These are phyloP conservation scores for Trichoderma sp. DNA, from an alignment of 2,329 filamentous ascomycete species.

Conservation along the genomic window DNA sequence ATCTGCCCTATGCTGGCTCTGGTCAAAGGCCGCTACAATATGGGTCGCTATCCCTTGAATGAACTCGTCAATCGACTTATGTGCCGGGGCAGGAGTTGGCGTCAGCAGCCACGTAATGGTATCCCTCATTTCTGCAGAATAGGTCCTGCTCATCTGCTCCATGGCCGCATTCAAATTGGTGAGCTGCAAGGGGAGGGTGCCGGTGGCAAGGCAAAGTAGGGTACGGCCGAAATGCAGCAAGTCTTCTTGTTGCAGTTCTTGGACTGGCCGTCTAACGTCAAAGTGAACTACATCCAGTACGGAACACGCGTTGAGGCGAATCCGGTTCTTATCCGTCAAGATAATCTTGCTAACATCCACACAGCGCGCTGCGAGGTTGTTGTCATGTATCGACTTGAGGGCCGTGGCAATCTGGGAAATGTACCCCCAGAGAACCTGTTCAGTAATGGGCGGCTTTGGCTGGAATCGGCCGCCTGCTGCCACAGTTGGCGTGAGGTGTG, in stretches of 20 bases:
- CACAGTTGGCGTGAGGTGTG: conserved; percentile 57
- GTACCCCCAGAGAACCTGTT: conserved; percentile 85
- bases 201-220: conserved; percentile 77
- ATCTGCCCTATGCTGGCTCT: conserved; percentile 75
- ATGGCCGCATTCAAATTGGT: conserved; percentile 67
- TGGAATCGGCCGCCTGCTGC: conserved; percentile 45
- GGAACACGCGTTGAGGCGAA: conserved; percentile 83
- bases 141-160: conserved; percentile 73
- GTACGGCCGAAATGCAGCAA: conserved; percentile 79
- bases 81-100: conserved; percentile 51
- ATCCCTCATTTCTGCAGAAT: conserved; percentile 74
- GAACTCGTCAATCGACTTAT: conserved; percentile 77
- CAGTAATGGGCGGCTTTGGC: conserved; percentile 53
- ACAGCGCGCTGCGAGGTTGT: conserved; percentile 78
- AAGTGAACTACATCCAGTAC: conserved; percentile 87
- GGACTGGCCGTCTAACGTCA: conserved; percentile 64
- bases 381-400: conserved; percentile 78
- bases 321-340: conserved; percentile 82
- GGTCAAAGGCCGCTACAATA: conserved; percentile 72
- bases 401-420: conserved; percentile 88
- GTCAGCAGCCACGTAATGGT: conserved; percentile 79
- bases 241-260: conserved; percentile 84
- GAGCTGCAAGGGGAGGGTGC: conserved; percentile 52
- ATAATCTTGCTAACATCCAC: conserved; percentile 87
- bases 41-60: conserved; percentile 75